Base-by-base conservation (phyloP, 805 yeast genomes). In the Saccharomycopsis microspora region DNA sequence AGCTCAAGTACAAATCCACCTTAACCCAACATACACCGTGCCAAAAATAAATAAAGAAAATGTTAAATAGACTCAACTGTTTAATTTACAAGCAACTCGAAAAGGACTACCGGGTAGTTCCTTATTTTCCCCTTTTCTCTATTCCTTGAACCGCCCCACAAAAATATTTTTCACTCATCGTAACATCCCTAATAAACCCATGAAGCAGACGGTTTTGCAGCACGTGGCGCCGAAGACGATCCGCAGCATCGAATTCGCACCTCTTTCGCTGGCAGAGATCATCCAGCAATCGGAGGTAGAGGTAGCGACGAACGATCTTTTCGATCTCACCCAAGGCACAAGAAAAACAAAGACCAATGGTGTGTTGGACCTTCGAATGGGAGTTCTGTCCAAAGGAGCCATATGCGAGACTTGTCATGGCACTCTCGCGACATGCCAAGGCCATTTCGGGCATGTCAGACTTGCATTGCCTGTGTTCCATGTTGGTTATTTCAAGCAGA, bases 401-500 rank as follows among this genome's bases (percentile, higher is more conserved):
- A 94, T 84, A 61, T 93, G 99, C 70, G 63, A 76, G 9, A 94
- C 97, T 0, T 93, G 99, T 66, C 86, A 79, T 57, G 97, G 97
- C 3, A 79, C 80, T 56, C 68, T 93, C 54, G 95, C 96, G 0
- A 76, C 95, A 1, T 93, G 99, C 64, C 97, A 90, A 66, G 99
- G 99, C 50, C 99, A 93, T 67, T 93, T 93, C 63, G 99, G 99
- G 39, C 96, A 94, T 60, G 77, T 93, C 54, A 78, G 86, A 58
- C 72, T 93, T 45, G 96, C 97, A 0, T 69, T 93, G 41, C 99
- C 99, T 1, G 97, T 89, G 9, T 93, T 90, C 68, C 98, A 93
- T 60, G 93, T 93, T 42, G 99, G 99, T 19, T 93, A 89, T 64
- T 93, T 93, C 73, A 90, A 90, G 63, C 81, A 89, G 40, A 84